Percentiles rank a stretch among this genome's conserved stretches.
Conservation (phyloP, 2,329 filamentous ascomycete species). For the Stagonosporopsis tanaceti region DNA sequence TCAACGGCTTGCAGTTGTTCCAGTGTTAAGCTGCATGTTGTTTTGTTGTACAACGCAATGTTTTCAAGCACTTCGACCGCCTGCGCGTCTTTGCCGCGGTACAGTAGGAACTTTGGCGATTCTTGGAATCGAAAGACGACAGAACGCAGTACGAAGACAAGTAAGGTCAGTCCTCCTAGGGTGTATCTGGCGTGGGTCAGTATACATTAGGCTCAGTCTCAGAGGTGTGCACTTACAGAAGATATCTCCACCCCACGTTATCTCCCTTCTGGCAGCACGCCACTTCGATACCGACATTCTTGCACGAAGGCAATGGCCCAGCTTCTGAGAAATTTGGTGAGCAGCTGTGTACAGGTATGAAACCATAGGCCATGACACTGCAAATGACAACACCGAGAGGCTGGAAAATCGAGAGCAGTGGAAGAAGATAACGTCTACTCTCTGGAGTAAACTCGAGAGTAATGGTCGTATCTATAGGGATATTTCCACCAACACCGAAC, state of each 20-base stretch:
- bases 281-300: slow-evolving; percentile 38
- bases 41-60: slow-evolving; percentile 55
- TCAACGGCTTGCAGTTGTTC: slow-evolving; percentile 49
- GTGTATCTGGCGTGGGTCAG: slow-evolving; percentile 38
- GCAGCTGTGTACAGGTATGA: slow-evolving; percentile 62
- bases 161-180: slow-evolving; percentile 50
- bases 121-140: slow-evolving; percentile 65
- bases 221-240: slow-evolving; percentile 29
- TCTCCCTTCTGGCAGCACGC: slow-evolving; percentile 49
- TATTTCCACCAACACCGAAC: slow-evolving; percentile 62
- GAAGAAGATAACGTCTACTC: slow-evolving; percentile 61
- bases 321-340: slow-evolving; percentile 59
- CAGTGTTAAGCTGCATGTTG: slow-evolving; percentile 44
- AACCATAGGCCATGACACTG: slow-evolving; percentile 61
- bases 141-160: slow-evolving; percentile 61
- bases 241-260: slow-evolving; percentile 58
- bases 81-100: slow-evolving; percentile 60
- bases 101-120: slow-evolving; percentile 67
- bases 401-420: slow-evolving; percentile 63
- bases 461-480: slow-evolving; percentile 65
- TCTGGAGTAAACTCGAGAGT: slow-evolving; percentile 64
- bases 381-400: slow-evolving; percentile 63
- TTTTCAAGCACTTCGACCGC: slow-evolving; percentile 57
- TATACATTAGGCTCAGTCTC: too few species aligned
- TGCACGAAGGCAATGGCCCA: slow-evolving; percentile 57